phyloP scores from a whole-genome alignment of 2,329 filamentous ascomycete species.

The Trichoderma semiorbis region DNA sequence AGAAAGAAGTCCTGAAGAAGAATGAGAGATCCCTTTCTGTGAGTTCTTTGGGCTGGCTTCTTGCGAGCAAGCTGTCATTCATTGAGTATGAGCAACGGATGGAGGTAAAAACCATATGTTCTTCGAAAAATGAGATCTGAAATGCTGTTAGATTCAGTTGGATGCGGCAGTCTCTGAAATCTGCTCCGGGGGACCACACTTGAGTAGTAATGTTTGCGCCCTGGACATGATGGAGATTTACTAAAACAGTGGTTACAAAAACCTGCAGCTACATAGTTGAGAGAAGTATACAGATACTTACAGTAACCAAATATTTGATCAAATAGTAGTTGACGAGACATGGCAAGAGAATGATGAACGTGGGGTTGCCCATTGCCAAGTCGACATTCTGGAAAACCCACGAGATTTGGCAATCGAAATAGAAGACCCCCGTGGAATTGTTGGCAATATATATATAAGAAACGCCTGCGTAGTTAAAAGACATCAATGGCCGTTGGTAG shows the following conservation, averaged over 20 bases:
- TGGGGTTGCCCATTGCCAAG: background rate
- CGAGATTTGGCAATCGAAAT: background rate
- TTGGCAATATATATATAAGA: background rate
- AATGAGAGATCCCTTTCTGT: background rate
- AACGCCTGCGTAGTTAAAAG: background rate
- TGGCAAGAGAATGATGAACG: background rate
- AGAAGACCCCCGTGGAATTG: background rate
- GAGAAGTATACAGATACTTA: background rate
- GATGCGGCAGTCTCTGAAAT: background rate
- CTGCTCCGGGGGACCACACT: too few species aligned
- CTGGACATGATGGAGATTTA: too few species aligned
- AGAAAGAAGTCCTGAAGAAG: background rate
- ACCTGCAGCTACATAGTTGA: background rate
- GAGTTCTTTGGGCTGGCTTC: background rate
- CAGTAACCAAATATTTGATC: background rate
- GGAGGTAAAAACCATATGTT: background rate
- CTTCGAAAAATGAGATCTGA: too few species aligned
- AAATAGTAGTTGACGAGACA: background rate
- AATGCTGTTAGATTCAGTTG: background rate
- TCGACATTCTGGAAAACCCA: background rate
- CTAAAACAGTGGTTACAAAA: background rate
- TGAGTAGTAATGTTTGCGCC: too few species aligned
- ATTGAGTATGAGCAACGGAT: too few species aligned
- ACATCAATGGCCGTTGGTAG: background rate
- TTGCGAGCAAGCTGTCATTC: too few species aligned